Base-by-base conservation (phyloP, 805 yeast species). In the Dipodascopsis tothii region DNA sequence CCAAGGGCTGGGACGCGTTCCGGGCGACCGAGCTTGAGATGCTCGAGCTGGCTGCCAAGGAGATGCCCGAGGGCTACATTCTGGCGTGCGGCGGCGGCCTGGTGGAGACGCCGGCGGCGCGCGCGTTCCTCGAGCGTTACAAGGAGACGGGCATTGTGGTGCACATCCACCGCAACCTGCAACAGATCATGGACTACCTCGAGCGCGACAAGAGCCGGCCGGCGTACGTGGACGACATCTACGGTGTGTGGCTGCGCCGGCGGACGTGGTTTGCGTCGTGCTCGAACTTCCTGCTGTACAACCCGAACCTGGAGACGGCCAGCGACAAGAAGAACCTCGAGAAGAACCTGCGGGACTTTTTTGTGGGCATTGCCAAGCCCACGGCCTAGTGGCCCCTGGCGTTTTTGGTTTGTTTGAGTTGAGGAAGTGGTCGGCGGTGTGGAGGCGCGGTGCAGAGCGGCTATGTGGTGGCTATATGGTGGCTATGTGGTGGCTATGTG, bases 51-150 rank as follows among this genome's bases (percentile, higher is more conserved):
- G 67, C 72, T 23, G 50, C 83, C 17, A 50, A 60, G 2, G 55
- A 60, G 9, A 60, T 67, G 44, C 68, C 72, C 2, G 59, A 61
- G 16, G 81, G 81, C 3, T 70, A 78, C 56, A 83, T 90, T 19
- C 73, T 90, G 43, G 84, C 97, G 0, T 84, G 96, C 39, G 99
- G 99, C 27, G 99, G 99, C 35, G 99, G 99, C 6, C 71, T 92
- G 48, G 94, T 92, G 21, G 97, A 90, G 64, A 73, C 73, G 33
- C 71, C 71, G 5, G 73, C 63, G n/a, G 78, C 94, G 3, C 75
- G 96, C 56, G 70, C 70, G 7, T 52, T 76, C 5, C 69, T 92
- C 61, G 72, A 78, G 54, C 60, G 69, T 5, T 83, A 78, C 61
- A 57, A 62, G 33, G 63, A 65, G 5, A 56, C 66, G 19, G 84